Percentiles rank a stretch among this genome's conserved stretches.
Conservation (phyloP, 768 basidiomycete genomes). For the Kwoniella shandongensis region DNA sequence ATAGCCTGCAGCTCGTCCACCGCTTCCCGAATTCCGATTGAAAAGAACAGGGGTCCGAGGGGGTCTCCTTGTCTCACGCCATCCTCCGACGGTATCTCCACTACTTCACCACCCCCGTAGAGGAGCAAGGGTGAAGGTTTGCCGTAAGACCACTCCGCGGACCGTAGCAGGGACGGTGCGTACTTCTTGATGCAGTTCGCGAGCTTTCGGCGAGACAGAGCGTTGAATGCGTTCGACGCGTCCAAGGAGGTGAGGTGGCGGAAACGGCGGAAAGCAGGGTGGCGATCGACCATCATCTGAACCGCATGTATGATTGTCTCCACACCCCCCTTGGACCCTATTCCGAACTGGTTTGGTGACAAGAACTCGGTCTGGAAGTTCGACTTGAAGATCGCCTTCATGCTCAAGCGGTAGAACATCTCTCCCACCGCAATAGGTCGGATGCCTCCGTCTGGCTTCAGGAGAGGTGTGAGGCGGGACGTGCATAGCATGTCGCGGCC, state of each 20-base stretch:
- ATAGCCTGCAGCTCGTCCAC: conserved; percentile 11
- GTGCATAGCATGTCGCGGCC: conserved; percentile 21
- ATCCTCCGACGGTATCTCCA: conserved; percentile 16
- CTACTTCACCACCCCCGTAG: background rate
- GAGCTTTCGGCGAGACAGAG: conserved; percentile 2
- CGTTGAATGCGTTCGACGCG: conserved; percentile 37
- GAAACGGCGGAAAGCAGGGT: background rate
- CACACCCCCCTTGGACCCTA: conserved; percentile 13
- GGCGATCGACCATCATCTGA: conserved; percentile 16
- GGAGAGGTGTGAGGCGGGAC: conserved; percentile 26
- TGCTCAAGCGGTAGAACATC: conserved; percentile 25
- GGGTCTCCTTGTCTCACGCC: conserved; percentile 39
- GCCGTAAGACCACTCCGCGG: conserved; percentile 6
- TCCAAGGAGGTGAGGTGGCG: conserved; percentile 25
- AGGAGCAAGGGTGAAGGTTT: conserved; percentile 8
- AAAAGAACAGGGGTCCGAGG: conserved; percentile 28
- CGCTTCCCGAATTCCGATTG: conserved; percentile 18
- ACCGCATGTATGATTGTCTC: conserved; percentile 24
- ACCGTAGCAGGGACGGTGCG: conserved; percentile 22
- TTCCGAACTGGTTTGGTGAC: conserved; percentile 18
- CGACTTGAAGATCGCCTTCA: conserved; percentile 21
- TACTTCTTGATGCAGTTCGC: conserved; percentile 4
- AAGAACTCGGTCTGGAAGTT: conserved; percentile 12
- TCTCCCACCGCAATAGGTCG: conserved; percentile 40
- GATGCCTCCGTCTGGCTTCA: conserved; percentile 25